Percentiles rank a stretch among this genome's conserved stretches.
phyloP scores from a whole-genome alignment of 2,329 filamentous ascomycete species.

The Aspergillus carbonarius region DNA sequence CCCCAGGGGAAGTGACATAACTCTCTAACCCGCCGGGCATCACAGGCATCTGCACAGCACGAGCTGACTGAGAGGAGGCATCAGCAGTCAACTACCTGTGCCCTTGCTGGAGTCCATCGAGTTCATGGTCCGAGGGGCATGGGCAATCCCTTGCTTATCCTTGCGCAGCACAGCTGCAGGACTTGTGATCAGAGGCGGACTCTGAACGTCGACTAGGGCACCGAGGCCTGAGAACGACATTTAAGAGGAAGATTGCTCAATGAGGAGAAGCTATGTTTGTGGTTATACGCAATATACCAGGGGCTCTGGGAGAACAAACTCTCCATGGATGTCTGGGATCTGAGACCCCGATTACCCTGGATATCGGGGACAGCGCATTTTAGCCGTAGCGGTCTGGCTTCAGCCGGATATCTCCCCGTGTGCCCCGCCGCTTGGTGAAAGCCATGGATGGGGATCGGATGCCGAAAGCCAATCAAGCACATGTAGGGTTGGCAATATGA shows the following conservation, averaged over 20 bases:
- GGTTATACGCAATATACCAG: neutral
- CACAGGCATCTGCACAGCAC: conserved; percentile 10
- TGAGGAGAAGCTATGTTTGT: neutral
- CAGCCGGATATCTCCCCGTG: neutral
- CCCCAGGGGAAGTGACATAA: conserved; percentile 10
- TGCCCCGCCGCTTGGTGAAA: neutral
- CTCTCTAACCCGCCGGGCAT: conserved; percentile 29
- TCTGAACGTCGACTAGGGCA: conserved; percentile 46
- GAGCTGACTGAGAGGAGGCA: neutral
- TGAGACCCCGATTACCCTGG: neutral
- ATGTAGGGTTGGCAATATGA: neutral
- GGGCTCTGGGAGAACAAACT: neutral
- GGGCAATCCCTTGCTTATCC: conserved; percentile 19
- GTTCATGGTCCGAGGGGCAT: conserved; percentile 24
- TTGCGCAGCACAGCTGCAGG: conserved; percentile 39
- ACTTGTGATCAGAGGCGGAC: conserved; percentile 32
- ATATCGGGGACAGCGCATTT: neutral
- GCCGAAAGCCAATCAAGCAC: conserved; percentile 2
- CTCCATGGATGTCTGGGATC: neutral
- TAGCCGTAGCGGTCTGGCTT: neutral
- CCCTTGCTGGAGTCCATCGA: conserved; percentile 19
- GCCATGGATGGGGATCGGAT: neutral
- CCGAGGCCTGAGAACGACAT: conserved; percentile 41
- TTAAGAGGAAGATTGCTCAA: conserved; percentile 3
- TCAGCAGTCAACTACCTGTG: neutral